Percentiles rank a stretch among this genome's conserved stretches.
Evolutionary conservation across 2,329 filamentous ascomycete genomes (phyloP).

Genomic region (Blastomyces gilchristii): DNA sequence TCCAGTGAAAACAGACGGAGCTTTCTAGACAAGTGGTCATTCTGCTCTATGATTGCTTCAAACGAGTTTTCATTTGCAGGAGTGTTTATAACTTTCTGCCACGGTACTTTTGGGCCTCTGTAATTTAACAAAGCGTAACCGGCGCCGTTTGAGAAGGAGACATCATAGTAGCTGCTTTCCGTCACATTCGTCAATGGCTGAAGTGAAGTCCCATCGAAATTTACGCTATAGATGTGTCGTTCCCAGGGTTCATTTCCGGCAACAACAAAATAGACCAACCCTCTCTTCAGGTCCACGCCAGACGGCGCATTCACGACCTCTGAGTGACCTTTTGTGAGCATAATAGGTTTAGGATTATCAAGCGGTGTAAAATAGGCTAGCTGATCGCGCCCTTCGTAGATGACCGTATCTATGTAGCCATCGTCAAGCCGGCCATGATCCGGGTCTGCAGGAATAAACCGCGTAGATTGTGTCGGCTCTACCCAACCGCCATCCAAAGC

Average conservation of each 20-base stretch:
- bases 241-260: constrained; percentile 83
- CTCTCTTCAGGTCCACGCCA: constrained; percentile 71
- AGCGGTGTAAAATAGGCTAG: constrained; percentile 86
- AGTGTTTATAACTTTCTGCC: constrained; percentile 82
- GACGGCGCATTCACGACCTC: constrained; percentile 82
- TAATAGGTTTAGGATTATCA: constrained; percentile 67
- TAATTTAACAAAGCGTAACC: constrained; percentile 80
- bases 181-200: constrained; percentile 63
- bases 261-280: constrained; percentile 80
- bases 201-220: constrained; percentile 66
- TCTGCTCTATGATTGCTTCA: constrained; percentile 66
- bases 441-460: constrained; percentile 75
- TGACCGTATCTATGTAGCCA: constrained; percentile 86
- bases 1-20: constrained; percentile 72
- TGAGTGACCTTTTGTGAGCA: constrained; percentile 75
- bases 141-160: constrained; percentile 72
- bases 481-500: constrained; percentile 95
- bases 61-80: constrained; percentile 52
- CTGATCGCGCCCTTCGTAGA: constrained; percentile 80
- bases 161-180: constrained; percentile 65
- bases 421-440: constrained; percentile 64
- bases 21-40: constrained; percentile 56
- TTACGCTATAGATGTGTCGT: constrained; percentile 83
- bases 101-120: constrained; percentile 73
- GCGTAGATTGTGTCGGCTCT: constrained; percentile 79